phyloP scores from a whole-genome alignment of 805 yeast genomes.

The Sugiyamaella floridensis region DNA sequence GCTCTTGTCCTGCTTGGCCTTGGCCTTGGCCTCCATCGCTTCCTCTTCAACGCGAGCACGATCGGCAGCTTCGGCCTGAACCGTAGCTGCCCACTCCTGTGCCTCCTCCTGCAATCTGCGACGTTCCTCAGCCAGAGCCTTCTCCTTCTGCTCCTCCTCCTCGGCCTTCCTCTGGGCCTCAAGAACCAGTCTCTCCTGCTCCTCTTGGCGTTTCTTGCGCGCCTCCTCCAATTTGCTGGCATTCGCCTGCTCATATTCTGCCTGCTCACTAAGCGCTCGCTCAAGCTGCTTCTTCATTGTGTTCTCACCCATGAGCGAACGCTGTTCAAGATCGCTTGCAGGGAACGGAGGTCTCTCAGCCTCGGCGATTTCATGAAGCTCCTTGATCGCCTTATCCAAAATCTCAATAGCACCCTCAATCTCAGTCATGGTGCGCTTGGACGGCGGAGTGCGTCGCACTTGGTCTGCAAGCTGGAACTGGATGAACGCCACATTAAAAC shows the following conservation, averaged over 20 bases:
- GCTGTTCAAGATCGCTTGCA: conserved; percentile 67
- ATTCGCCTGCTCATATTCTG: conserved; percentile 51
- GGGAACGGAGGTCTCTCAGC: conserved; percentile 68
- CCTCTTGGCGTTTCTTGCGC: conserved; percentile 54
- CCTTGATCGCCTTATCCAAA: conserved; percentile 53
- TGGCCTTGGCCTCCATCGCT: conserved; percentile 18
- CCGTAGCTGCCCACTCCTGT: conserved; percentile 29
- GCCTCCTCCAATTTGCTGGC: conserved; percentile 67
- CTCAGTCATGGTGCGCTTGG: conserved; percentile 55
- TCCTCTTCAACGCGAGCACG: conserved; percentile 34
- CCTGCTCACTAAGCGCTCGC: conserved; percentile 64
- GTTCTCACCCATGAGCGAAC: conserved; percentile 78
- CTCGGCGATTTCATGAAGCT: conserved; percentile 54
- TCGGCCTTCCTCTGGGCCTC: conserved; percentile 26
- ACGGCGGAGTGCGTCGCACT: conserved; percentile 52
- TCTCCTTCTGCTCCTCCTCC: conserved; percentile 23
- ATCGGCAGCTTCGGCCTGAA: conserved; percentile 24
- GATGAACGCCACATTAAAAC: conserved; percentile 76
- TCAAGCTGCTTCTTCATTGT: conserved; percentile 68
- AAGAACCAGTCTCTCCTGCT: conserved; percentile 38
- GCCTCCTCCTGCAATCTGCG: conserved; percentile 28
- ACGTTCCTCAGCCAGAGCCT: conserved; percentile 28
- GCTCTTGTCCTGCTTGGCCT: conserved; percentile 14
- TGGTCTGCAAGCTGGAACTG: conserved; percentile 84
- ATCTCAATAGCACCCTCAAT: conserved; percentile 51